Evolutionary conservation across 2,329 filamentous ascomycete genomes (phyloP).

Genomic region (Microascus cirrosus): DNA sequence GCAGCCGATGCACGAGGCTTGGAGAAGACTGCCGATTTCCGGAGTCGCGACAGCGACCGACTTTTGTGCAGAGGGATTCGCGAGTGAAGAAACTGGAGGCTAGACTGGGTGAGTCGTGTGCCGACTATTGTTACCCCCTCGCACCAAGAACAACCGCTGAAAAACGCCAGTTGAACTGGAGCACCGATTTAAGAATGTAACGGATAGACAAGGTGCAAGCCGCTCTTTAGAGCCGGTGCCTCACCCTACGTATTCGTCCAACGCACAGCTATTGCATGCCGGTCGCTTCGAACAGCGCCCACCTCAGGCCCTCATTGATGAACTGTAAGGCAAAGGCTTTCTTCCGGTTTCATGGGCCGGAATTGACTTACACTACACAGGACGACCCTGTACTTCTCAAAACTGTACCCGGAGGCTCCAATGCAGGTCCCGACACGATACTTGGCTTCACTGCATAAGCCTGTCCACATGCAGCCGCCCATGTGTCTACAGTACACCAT

Average conservation of each 20-base stretch:
- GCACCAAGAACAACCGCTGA: too few relatives aligned
- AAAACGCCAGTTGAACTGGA: not conserved
- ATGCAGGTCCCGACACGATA: conserved; percentile 72
- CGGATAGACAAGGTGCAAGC: not conserved
- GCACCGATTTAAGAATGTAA: not conserved
- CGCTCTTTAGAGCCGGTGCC: too few relatives aligned
- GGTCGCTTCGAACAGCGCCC: conserved; percentile 77
- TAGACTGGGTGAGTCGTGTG: conserved; percentile 53
- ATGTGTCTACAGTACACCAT: conserved; percentile 78
- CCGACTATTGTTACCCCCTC: too few relatives aligned
- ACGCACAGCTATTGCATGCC: conserved; percentile 52
- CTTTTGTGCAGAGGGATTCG: conserved; percentile 71
- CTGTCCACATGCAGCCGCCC: conserved; percentile 66
- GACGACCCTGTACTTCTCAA: conserved; percentile 64
- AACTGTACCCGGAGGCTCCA: conserved; percentile 60
- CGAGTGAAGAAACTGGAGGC: conserved; percentile 89
- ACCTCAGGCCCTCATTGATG: conserved; percentile 66
- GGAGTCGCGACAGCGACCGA: conserved; percentile 69
- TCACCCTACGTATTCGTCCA: not conserved
- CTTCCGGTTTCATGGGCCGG: too few relatives aligned
- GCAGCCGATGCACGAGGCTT: conserved; percentile 66
- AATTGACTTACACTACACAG: conserved; percentile 26
- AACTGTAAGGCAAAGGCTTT: conserved; percentile 51
- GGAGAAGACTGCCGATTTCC: conserved; percentile 77
- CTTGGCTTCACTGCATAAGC: conserved; percentile 58